Percentiles rank a stretch among this genome's conserved stretches.
These are phyloP conservation scores for Zalaria sp. DNA, from an alignment of 2,329 filamentous ascomycete species.

Conservation along the genomic window DNA sequence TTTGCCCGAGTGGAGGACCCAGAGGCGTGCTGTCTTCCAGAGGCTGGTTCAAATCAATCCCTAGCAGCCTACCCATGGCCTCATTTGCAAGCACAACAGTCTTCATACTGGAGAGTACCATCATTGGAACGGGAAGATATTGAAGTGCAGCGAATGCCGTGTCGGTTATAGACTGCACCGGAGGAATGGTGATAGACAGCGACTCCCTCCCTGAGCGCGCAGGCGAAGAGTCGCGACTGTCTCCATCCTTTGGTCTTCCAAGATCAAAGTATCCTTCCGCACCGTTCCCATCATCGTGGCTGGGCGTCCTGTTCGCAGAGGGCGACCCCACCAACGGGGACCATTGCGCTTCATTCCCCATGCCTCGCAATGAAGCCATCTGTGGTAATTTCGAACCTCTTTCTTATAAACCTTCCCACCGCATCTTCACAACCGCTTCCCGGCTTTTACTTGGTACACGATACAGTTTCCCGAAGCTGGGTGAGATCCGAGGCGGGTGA, in stretches of 20 bases:
- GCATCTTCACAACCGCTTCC: too few species aligned
- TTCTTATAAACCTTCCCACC: too few species aligned
- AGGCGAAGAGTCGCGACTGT: slow-evolving; percentile 5
- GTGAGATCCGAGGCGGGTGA: too few species aligned
- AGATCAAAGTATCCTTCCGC: background rate
- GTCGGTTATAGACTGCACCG: slow-evolving; percentile 14
- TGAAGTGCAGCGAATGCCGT: slow-evolving; percentile 54
- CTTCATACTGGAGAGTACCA: slow-evolving; percentile 55
- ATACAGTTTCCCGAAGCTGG: too few species aligned
- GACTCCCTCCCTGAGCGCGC: slow-evolving; percentile 1
- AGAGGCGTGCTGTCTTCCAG: slow-evolving; percentile 17
- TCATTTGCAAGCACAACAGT: slow-evolving; percentile 62
- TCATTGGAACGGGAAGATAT: slow-evolving; percentile 57
- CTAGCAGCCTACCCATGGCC: slow-evolving; percentile 56
- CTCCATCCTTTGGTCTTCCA: slow-evolving; percentile 1
- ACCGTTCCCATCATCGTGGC: background rate
- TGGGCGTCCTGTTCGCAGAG: background rate
- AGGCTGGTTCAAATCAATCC: slow-evolving; percentile 34
- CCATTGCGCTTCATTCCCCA: too few species aligned
- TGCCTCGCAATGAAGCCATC: too few species aligned
- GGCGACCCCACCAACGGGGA: background rate
- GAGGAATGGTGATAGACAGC: slow-evolving; percentile 19
- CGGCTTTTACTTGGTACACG: too few species aligned
- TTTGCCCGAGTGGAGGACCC: background rate
- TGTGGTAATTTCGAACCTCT: too few species aligned